Evolutionary conservation across 2,329 filamentous ascomycete species (phyloP), one percentile per base, ranked within the genome.

Genomic region (Aspergillus sp.): DNA sequence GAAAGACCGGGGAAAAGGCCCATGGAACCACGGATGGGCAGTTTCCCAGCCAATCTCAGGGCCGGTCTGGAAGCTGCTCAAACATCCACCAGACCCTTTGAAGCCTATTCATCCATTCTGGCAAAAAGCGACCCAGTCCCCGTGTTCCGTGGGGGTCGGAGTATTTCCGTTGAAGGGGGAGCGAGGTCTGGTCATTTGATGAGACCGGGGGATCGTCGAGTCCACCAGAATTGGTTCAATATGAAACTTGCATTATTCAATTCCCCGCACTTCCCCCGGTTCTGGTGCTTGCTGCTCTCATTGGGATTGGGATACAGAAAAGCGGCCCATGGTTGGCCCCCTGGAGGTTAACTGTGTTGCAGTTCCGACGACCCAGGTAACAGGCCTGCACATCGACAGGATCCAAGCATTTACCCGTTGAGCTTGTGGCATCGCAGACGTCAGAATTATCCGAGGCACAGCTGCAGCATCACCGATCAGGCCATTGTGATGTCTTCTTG

Each of bases 91-190:
- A 22, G 38, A 12, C 47, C 38, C 49, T 43, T 48, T 30, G 48
- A 36, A 53, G 22, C 30, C 18, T 53, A 17, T 52, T 53, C 44
- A 56, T 43, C 56, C 42, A 36, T 48, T 32, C 34, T 17, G 22
- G 32, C 41, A 42, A 48, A 48, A 17, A 22, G 26, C 26, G 15
- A 42, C 34, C 42, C 36, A 38, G 20, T 11, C 4, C 45, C 51
- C 51, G 50, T 34, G 20, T 45, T 39, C 24, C 55, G 55, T 56
- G 48, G 53, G 51, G 44, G 48, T 59, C 57, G 57, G 57, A 59
- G 43, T n/a, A 56, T 56, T 48, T 59, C 57, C 57, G 57, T 53
- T 5, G 13, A 43, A 17, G 41, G 36, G 26, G 12, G 22, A 49
- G 44, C 36, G 49, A 36, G 45, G 45, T 50, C 49, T 55, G 53